A percentile compares a stretch with the other conserved stretches of the same genome.
Conservation (phyloP, 371 early-diverging fungal genomes). For the Mortierella sp. region DNA sequence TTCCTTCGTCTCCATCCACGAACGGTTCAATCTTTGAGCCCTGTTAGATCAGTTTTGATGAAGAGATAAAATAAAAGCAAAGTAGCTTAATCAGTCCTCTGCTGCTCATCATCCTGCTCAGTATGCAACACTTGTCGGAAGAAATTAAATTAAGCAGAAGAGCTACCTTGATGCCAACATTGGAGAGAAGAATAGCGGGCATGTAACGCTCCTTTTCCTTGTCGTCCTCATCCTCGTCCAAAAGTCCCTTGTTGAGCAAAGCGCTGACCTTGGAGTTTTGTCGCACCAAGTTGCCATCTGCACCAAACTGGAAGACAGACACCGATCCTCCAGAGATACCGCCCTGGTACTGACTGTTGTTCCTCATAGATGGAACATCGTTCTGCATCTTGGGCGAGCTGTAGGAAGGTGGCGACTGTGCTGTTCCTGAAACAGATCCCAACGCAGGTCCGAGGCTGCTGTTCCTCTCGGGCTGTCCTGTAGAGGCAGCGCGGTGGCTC, state of each 20-base stretch:
- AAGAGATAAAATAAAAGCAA: not conserved
- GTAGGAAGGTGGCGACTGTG: conserved; percentile 17
- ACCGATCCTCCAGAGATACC: conserved; percentile 2
- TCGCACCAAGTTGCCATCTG: conserved; percentile 23
- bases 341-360: conserved; percentile 11
- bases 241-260: conserved; percentile 6
- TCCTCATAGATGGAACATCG: conserved; percentile 21
- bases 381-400: conserved; percentile 25
- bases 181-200: conserved; percentile 34
- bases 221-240: conserved; percentile 46
- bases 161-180: conserved; percentile 31
- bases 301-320: conserved; percentile 25
- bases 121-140: not conserved
- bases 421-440: conserved; percentile 47
- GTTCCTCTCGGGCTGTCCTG: conserved; percentile 20
- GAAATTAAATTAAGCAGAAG: not conserved
- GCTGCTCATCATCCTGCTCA: too few species aligned
- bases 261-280: conserved; percentile 14
- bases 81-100: not conserved
- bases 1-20: conserved; percentile 30
- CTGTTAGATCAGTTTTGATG: conserved; percentile 10
- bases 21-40: conserved; percentile 48
- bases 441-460: conserved; percentile 51
- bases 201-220: conserved; percentile 53
- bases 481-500: conserved; percentile 25